phyloP scores from a whole-genome alignment of 768 basidiomycete species.

The Leccinum rimulosum region DNA sequence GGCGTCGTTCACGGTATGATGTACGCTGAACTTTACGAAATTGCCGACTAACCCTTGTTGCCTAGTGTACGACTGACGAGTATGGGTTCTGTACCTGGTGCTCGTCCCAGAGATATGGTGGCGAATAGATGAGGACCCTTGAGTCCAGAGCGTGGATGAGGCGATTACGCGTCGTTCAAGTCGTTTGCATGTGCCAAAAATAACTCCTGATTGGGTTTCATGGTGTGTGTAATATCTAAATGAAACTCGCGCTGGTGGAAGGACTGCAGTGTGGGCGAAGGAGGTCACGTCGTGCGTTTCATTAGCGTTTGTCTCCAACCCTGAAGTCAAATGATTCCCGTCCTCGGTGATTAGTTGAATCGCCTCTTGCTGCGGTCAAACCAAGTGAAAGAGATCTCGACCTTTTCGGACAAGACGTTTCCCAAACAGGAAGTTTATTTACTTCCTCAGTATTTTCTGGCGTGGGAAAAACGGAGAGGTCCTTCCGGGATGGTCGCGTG shows the following conservation, averaged over 20 bases:
- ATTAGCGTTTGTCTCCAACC: neutral
- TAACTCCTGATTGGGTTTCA: neutral
- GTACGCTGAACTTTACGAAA: neutral
- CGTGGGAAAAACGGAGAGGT: neutral
- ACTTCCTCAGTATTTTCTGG: neutral
- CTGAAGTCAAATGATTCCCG: neutral
- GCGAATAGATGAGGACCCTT: neutral
- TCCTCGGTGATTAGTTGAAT: neutral
- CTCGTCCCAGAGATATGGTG: neutral
- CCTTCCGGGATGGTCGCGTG: neutral
- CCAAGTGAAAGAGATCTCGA: neutral
- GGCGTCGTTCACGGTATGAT: slow-evolving; percentile 50
- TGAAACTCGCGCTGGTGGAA: slow-evolving; percentile 17
- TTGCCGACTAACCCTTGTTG: slow-evolving; percentile 15
- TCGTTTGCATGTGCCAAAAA: neutral
- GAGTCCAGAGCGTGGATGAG: neutral
- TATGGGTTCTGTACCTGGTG: neutral
- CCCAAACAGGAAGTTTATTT: neutral
- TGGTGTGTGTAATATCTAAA: neutral
- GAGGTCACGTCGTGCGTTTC: neutral
- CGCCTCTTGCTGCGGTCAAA: neutral
- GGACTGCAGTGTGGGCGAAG: neutral
- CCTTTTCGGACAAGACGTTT: neutral
- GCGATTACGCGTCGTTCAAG: neutral
- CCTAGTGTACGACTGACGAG: slow-evolving; percentile 40